Percentiles rank a stretch among this genome's conserved stretches.
These are phyloP conservation scores for Fusarium bactridioides DNA, from an alignment of 2,329 filamentous ascomycete species.

Conservation along the genomic window DNA sequence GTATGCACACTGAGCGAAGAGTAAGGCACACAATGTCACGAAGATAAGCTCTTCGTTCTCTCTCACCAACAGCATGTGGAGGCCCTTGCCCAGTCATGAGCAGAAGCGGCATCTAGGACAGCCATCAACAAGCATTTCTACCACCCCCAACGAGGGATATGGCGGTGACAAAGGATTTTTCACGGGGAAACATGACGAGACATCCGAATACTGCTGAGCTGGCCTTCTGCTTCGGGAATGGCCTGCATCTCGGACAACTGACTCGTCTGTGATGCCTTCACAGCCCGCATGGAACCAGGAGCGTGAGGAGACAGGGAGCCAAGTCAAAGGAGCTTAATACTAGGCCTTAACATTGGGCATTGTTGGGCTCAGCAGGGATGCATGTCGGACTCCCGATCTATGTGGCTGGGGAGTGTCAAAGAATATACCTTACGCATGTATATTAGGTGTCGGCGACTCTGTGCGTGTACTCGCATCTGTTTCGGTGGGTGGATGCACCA, in stretches of 20 bases:
- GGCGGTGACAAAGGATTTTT: conserved; percentile 30
- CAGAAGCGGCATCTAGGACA: conserved; percentile 14
- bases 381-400: conserved; percentile 24
- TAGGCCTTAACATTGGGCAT: conserved; percentile 33
- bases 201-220: conserved; percentile 42
- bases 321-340: conserved; percentile 8
- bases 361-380: conserved; percentile 38
- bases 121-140: conserved; percentile 18
- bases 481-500: conserved; percentile 32
- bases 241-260: conserved; percentile 40
- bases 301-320: conserved; percentile 16
- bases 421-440: conserved; percentile 28
- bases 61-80: conserved; percentile 10
- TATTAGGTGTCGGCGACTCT: conserved; percentile 24
- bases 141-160: conserved; percentile 20
- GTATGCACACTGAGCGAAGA: neutral
- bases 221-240: conserved; percentile 46
- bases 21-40: conserved; percentile 7
- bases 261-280: conserved; percentile 42
- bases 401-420: conserved; percentile 32
- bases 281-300: conserved; percentile 39
- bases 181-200: conserved; percentile 32
- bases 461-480: conserved; percentile 11
- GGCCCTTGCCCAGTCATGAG: conserved; percentile 17
- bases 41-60: conserved; percentile 14